Evolutionary conservation across 345 rosid genomes (phyloP).

Genomic region (Citrus unshiu): DNA sequence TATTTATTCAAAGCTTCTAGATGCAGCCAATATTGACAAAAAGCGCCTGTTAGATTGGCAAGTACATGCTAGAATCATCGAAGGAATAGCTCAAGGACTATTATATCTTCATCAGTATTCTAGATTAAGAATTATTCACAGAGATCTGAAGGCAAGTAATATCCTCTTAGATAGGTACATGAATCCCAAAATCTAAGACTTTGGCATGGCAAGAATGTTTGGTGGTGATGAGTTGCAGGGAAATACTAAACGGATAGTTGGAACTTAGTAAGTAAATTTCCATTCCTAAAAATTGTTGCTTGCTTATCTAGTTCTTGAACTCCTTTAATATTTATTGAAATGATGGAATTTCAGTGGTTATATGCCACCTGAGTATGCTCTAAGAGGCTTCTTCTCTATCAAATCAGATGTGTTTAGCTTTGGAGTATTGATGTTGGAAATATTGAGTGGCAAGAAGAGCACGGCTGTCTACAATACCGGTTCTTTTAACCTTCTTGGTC

Average conservation of each 20-base stretch:
- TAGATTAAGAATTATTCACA: constrained; percentile 25
- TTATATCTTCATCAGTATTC: constrained; percentile 36
- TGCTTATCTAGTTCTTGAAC: background rate
- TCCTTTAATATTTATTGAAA: background rate
- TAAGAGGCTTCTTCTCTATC: constrained; percentile 1
- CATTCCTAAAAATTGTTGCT: background rate
- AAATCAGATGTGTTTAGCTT: constrained; percentile 13
- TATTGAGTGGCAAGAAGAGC: constrained; percentile 41
- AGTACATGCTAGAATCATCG: constrained; percentile 22
- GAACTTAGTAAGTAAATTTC: constrained; percentile 40
- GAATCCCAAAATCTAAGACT: constrained; percentile 52
- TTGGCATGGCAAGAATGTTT: constrained; percentile 53
- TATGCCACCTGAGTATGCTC: constrained; percentile 34
- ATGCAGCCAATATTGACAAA: background rate
- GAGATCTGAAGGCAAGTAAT: constrained; percentile 35
- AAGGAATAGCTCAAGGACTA: constrained; percentile 36
- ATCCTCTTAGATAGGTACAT: constrained; percentile 37
- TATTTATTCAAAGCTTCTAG: no score
- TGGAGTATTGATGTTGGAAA: constrained; percentile 30
- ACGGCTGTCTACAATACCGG: constrained; percentile 32
- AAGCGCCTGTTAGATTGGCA: constrained; percentile 6
- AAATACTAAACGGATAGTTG: constrained; percentile 38
- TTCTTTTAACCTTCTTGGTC: constrained; percentile 24
- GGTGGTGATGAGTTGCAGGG: constrained; percentile 36
- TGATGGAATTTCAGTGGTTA: constrained; percentile 31